Evolutionary conservation across 257 asterid genomes (phyloP).

Genomic region (Solanum sparsipilum): DNA sequence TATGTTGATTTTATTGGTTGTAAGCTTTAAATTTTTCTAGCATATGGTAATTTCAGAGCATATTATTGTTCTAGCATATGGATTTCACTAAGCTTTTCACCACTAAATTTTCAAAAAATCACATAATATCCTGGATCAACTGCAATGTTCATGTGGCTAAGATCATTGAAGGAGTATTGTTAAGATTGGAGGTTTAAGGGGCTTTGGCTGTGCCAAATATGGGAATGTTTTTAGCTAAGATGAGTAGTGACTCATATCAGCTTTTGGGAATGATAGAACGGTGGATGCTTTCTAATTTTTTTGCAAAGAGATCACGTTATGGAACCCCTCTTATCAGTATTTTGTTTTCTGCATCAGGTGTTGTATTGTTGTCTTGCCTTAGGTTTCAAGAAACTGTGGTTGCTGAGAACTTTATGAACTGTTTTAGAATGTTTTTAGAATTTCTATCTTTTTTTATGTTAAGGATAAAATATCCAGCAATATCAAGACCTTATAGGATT

Average conservation of each 20-base stretch:
- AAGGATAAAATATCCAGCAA: constrained; percentile 36
- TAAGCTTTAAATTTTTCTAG: not conserved
- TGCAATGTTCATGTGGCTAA: constrained; percentile 7
- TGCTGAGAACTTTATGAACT: constrained; percentile 52
- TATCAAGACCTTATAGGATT: constrained; percentile 39
- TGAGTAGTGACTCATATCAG: constrained; percentile 60
- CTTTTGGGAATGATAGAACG: constrained; percentile 63
- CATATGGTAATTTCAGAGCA: no score
- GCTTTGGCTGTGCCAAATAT: constrained; percentile 55
- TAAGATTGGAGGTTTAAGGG: constrained; percentile 49
- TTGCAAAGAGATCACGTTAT: constrained; percentile 31
- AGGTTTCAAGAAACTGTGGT: constrained; percentile 63
- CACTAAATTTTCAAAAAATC: no score
- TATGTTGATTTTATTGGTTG: no score
- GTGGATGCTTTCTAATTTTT: constrained; percentile 45
- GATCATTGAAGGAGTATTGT: constrained; percentile 52
- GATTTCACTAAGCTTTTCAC: no score
- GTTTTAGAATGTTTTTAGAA: constrained; percentile 59
- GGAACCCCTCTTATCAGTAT: constrained; percentile 50
- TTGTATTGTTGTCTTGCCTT: constrained; percentile 47
- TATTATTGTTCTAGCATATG: no score
- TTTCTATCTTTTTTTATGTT: constrained; percentile 46
- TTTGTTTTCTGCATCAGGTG: constrained; percentile 48
- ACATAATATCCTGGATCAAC: no score
- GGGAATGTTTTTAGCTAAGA: constrained; percentile 64